Base-by-base conservation (phyloP, 805 yeast genomes). In the Kazachstania psychrophila region DNA sequence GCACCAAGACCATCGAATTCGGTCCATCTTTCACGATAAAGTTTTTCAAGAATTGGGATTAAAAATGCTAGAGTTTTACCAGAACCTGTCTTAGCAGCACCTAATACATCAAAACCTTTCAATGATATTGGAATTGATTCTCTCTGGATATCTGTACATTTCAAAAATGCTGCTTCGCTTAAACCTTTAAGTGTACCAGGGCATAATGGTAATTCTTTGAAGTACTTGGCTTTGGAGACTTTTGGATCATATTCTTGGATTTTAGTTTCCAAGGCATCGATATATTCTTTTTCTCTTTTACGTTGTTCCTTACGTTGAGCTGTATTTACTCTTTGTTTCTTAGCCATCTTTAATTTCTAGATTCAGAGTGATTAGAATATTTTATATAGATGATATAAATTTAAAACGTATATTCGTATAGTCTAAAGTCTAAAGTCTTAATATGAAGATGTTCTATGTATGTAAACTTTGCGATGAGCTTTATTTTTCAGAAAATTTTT, bases 1-100 rank as follows among this genome's bases (percentile, higher is more conserved):
- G 95, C 96, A 5, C 95, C 95, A 27, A 88, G 65, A 1, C 96
- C 96, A 56, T 87, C 96, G 47, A 62, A 68, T 43, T 79, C 92
- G 32, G 85, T 77, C 80, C 94, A 85, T 37, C 70, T 69, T 48
- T 78, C 77, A 42, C 77, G 70, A 40, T 73, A 70, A 38, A 87
- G 65, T 35, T 75, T 75, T 51, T 80, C 88, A 7, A 88, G 61
- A 12, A 83, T 71, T 1, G 96, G 96, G 31, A 87, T 69, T 46
- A 87, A 63, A 49, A 88, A 87, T 9, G 95, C 88, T 40, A 87
- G 60, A 0, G 96, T 87, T 53, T 87, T 87, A 16, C 96, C 96
- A 3, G 94, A 82, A 16, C 68, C 68, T 0, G 96, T 87, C 48
- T 76, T 75, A 15, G 96, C 96, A 15, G 95, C 88, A 10, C 86